These are phyloP conservation scores for Medicago arabica DNA, from an alignment of 306 rosid species.

Conservation along the genomic window DNA sequence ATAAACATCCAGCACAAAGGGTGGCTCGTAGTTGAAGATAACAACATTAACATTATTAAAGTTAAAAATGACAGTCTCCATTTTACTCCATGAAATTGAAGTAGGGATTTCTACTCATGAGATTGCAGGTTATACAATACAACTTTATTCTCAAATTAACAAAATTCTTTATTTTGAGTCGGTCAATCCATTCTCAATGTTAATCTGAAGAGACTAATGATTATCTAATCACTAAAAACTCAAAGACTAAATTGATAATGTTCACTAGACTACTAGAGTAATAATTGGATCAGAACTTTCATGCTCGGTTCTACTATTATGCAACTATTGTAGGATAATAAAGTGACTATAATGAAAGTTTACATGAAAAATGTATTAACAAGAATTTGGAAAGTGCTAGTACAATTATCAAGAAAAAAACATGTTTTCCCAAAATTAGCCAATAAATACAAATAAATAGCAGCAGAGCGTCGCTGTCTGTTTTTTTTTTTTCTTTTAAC, in stretches of 20 bases:
- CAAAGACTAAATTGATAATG: background rate
- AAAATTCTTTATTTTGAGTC: no score
- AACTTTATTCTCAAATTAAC: background rate
- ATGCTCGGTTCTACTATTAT: no score
- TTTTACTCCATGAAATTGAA: slow-evolving; percentile 1
- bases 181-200: no score
- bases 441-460: background rate
- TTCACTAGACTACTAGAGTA: background rate
- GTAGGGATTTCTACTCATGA: background rate
- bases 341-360: background rate
- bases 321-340: no score
- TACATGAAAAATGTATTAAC: background rate
- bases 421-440: background rate
- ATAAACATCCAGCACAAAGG: slow-evolving; percentile 35
- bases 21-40: background rate
- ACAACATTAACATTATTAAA: background rate
- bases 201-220: background rate
- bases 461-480: no score
- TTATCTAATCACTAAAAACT: background rate
- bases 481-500: background rate
- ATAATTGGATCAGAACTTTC: no score
- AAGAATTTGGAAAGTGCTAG: no score
- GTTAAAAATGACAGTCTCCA: background rate
- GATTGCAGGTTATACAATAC: background rate
- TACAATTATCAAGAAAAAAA: background rate